Percentiles rank a stretch among this genome's conserved stretches.
Conservation (phyloP, 2,329 filamentous ascomycete species). For the Botrytis aclada region DNA sequence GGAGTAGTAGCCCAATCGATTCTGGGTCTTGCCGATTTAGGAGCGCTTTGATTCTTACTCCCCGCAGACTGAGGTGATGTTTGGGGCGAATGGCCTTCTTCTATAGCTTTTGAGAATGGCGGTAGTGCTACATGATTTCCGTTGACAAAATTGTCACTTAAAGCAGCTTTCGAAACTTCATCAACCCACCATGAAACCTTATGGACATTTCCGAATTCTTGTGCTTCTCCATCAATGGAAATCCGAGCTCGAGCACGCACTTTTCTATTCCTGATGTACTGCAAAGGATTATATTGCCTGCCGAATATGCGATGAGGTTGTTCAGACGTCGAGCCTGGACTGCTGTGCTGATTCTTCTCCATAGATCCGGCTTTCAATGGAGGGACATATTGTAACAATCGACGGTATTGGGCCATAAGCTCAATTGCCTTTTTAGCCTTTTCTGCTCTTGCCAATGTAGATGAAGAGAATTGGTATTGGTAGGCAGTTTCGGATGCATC, state of each 20-base stretch:
- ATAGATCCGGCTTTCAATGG: constrained; percentile 56
- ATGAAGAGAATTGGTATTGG: constrained; percentile 69
- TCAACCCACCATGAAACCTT: constrained; percentile 76
- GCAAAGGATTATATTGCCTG: constrained; percentile 83
- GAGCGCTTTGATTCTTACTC: constrained; percentile 36
- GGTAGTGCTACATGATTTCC: constrained; percentile 44
- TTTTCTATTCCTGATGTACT: constrained; percentile 88
- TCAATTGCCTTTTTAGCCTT: constrained; percentile 85
- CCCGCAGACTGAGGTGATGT: constrained; percentile 42
- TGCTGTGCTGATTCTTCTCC: constrained; percentile 42
- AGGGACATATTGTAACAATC: constrained; percentile 74
- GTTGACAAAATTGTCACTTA: constrained; percentile 27
- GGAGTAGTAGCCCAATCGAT: constrained; percentile 84
- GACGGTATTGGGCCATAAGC: constrained; percentile 78
- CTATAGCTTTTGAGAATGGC: constrained; percentile 38
- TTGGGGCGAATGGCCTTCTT: constrained; percentile 32
- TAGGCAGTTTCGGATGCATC: constrained; percentile 48
- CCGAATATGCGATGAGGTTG: constrained; percentile 45
- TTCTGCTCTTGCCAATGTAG: constrained; percentile 76
- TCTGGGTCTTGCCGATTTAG: constrained; percentile 67
- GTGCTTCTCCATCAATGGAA: constrained; percentile 67
- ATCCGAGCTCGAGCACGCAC: constrained; percentile 75
- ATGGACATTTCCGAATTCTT: constrained; percentile 73
- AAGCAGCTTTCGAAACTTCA: constrained; percentile 45
- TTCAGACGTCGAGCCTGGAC: constrained; percentile 40